Base-by-base conservation (phyloP, 169 alveolate genomes). In the Plasmodium chabaudi region DNA sequence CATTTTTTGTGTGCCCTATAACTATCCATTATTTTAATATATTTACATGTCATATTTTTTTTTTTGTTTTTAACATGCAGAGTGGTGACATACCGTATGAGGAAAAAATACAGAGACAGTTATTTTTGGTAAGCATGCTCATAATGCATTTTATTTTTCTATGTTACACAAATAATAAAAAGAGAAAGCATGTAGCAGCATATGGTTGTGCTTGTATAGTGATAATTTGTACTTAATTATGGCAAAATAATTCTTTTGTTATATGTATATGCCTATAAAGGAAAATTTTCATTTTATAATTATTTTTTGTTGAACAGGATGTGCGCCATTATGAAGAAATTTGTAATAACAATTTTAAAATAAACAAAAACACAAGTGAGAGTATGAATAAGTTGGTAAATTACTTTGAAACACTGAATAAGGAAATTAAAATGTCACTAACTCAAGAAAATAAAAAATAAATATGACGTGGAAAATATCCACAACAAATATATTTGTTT, bases 101-200 rank as follows among this genome's bases (percentile, higher is more conserved):
- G 53, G 91, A 84, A 69, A 84, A 84, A 68, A 84, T 84, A 84
- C 87, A 72, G 51, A 69, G 73, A 53, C 91, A 84, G 68, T 69
- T 84, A 69, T 19, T 21, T 70, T 60, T 84, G 64, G 91, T 84
- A 84, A 60, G 53, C 23, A 44, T 34, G 6, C 4, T 34, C 7
- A 34, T 34, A 34, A 34, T 34, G 6, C 7, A 34, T 34, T 34
- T 3, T 34, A 34, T 34, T 34, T 34, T 34, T 34, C 0, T 34
- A 34, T 34, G 4, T 3, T 34, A 34, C 5, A 3, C 42, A 2
- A 34, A 34, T 34, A 34, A 34, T 34, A 34, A 34, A 34, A 34
- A 34, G 4, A 34, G 7, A 34, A 34, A 34, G 4, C 4, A 34
- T 3, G 42, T 34, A 34, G 5, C 5, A 34, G 42, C 4, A 34